A percentile compares a stretch with the other conserved stretches of the same genome.
Evolutionary conservation across 2,329 filamentous ascomycete genomes (phyloP).

Genomic region (Fusarium pseudonygamai): DNA sequence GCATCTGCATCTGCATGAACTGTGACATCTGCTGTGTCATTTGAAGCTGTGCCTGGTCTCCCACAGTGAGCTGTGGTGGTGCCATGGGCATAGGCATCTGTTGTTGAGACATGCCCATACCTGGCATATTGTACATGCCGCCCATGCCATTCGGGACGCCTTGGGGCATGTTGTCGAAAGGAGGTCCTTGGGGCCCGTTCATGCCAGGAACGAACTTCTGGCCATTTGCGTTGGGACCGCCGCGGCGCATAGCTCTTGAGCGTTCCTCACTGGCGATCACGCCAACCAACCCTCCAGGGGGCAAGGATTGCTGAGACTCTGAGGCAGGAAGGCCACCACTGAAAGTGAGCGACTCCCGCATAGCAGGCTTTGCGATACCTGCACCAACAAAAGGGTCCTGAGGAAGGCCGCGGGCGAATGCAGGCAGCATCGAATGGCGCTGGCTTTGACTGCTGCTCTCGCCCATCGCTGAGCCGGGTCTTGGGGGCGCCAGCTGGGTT

Average conservation of each 20-base stretch:
- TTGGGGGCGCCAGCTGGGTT: slow-evolving; percentile 52
- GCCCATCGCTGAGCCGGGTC: slow-evolving; percentile 66
- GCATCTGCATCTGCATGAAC: slow-evolving; percentile 95
- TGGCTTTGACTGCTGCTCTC: slow-evolving; percentile 50
- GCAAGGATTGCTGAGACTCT: slow-evolving; percentile 54
- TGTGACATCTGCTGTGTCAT: slow-evolving; percentile 86
- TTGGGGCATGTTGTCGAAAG: slow-evolving; percentile 58
- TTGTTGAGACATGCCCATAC: slow-evolving; percentile 43
- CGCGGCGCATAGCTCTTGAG: slow-evolving; percentile 78
- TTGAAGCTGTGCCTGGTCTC: slow-evolving; percentile 79
- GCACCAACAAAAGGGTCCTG: slow-evolving; percentile 87
- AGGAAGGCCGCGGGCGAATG: slow-evolving; percentile 84
- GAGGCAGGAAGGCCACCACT: slow-evolving; percentile 62
- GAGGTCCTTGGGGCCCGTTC: slow-evolving; percentile 50
- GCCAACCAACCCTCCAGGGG: slow-evolving; percentile 83
- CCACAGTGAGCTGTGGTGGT: slow-evolving; percentile 61
- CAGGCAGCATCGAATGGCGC: slow-evolving; percentile 67
- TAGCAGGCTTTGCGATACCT: slow-evolving; percentile 74
- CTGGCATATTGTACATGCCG: slow-evolving; percentile 44
- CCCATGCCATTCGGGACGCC: slow-evolving; percentile 53
- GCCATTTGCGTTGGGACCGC: slow-evolving; percentile 75
- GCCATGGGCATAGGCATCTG: slow-evolving; percentile 51
- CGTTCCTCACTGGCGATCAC: slow-evolving; percentile 89
- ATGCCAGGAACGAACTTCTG: slow-evolving; percentile 51
- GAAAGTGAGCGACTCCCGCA: slow-evolving; percentile 79